These are phyloP conservation scores for Candolleomyces eurysporus DNA, from an alignment of 768 basidiomycete genomes.

Conservation along the genomic window DNA sequence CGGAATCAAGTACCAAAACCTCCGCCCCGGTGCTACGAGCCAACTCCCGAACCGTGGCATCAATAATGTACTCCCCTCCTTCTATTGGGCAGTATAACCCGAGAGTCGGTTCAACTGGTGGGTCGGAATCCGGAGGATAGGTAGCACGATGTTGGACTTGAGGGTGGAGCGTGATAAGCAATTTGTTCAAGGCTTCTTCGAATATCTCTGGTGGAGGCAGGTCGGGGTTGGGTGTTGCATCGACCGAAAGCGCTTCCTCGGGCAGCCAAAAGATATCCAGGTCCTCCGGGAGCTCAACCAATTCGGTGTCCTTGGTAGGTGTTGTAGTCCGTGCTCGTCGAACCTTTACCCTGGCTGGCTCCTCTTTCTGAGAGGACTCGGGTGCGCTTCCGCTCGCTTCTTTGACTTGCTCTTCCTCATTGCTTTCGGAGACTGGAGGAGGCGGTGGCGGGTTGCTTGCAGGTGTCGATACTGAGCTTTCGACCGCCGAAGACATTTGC, in stretches of 20 bases:
- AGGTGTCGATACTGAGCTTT: constrained; percentile 6
- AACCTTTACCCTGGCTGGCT: constrained; percentile 43
- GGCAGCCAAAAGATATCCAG: constrained; percentile 69
- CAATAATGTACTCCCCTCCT: constrained; percentile 82
- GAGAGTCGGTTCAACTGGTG: constrained; percentile 75
- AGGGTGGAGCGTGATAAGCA: constrained; percentile 77
- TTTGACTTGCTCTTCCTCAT: background rate
- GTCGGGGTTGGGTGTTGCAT: constrained; percentile 13
- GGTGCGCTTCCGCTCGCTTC: constrained; percentile 17
- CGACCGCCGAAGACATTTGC: constrained; percentile 15
- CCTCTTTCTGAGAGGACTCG: constrained; percentile 28
- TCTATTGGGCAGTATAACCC: constrained; percentile 83
- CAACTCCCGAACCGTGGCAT: constrained; percentile 75
- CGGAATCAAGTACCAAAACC: constrained; percentile 79
- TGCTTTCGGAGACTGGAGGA: constrained; percentile 9
- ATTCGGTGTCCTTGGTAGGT: constrained; percentile 36
- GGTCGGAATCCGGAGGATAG: constrained; percentile 50
- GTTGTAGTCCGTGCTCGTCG: constrained; percentile 33
- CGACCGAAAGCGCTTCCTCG: constrained; percentile 31
- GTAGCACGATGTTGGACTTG: constrained; percentile 76
- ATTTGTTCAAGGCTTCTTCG: constrained; percentile 71
- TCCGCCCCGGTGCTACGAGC: constrained; percentile 75
- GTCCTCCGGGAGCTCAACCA: constrained; percentile 51
- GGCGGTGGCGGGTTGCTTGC: constrained; percentile 9
- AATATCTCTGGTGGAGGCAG: constrained; percentile 76